phyloP scores from a whole-genome alignment of 345 rosid genomes.

The Brassica napus region Da-Ae NC_063441.1:323001-323500 shows the following conservation, averaged over 20 bases:
- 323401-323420: slow-evolving; percentile 25
- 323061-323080: neutral
- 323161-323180: neutral
- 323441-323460: slow-evolving; percentile 25
- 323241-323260: neutral
- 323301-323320: neutral
- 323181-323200: neutral
- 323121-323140: neutral
- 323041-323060: neutral
- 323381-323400: slow-evolving; percentile 6
- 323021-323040: neutral
- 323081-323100: neutral
- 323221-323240: neutral
- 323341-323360: neutral
- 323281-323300: neutral
- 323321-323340: neutral
- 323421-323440: slow-evolving; percentile 30
- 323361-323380: slow-evolving; percentile 2
- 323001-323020: slow-evolving; percentile 4
- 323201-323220: neutral
- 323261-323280: neutral
- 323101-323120: neutral
- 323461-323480: slow-evolving; percentile 22
- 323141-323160: neutral
- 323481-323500: slow-evolving; percentile 11